Conservation (phyloP, 148 eudicot species). For the Rhododendron molle region DNA sequence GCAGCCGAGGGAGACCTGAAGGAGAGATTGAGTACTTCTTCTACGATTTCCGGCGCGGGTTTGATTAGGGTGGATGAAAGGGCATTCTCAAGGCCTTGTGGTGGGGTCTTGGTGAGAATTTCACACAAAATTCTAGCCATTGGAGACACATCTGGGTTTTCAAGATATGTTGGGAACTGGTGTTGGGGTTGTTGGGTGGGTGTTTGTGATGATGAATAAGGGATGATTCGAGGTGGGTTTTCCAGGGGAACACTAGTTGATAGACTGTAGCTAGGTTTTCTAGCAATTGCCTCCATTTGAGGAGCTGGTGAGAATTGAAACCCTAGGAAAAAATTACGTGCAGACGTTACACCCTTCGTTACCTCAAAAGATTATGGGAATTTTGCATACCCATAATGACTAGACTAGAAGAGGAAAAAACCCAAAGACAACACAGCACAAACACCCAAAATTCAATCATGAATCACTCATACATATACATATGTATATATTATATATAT, state of each 20-base stretch:
- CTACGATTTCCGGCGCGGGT: slow-evolving; percentile 52
- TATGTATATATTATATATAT: neutral
- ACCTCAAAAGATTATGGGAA: neutral
- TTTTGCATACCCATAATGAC: neutral
- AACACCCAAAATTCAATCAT: neutral
- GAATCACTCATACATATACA: neutral
- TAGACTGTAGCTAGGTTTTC: slow-evolving; percentile 12
- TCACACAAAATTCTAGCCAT: slow-evolving; percentile 54
- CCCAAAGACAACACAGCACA: neutral
- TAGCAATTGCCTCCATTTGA: slow-evolving; percentile 27
- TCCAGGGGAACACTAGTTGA: slow-evolving; percentile 6
- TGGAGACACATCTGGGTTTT: slow-evolving; percentile 41
- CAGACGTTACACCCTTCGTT: neutral
- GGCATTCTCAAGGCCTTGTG: slow-evolving; percentile 32
- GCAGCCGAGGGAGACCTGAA: slow-evolving; percentile 55
- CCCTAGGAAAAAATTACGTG: slow-evolving; percentile 6
- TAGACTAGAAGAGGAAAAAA: neutral
- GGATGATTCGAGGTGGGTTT: slow-evolving; percentile 1
- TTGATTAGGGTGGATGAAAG: slow-evolving; percentile 40
- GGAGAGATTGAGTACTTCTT: slow-evolving; percentile 67
- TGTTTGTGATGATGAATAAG: neutral
- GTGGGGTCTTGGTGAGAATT: slow-evolving; percentile 34
- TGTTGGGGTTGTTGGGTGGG: neutral
- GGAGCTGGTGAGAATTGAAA: neutral
- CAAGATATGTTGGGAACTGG: slow-evolving; percentile 35